A percentile compares a stretch with the other conserved stretches of the same genome.
phyloP scores from a whole-genome alignment of 345 rosid species.

The Nasturtium officinale region DNA sequence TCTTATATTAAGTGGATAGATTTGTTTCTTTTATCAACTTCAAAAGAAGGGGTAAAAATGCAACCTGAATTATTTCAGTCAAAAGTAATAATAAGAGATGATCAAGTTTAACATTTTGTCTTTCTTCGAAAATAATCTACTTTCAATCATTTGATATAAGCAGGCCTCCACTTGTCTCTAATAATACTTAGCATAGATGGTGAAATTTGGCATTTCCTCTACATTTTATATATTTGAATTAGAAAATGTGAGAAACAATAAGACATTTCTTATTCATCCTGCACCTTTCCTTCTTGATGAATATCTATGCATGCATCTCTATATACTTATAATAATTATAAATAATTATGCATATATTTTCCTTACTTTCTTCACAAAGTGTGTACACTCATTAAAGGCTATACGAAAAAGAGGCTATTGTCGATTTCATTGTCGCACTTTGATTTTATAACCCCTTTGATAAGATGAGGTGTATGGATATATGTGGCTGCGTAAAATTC shows the following conservation, averaged over 20 bases:
- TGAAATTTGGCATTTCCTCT: slow-evolving; percentile 5
- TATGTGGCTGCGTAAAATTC: slow-evolving; percentile 37
- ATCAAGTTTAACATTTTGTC: slow-evolving; percentile 39
- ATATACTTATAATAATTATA: slow-evolving; percentile 7
- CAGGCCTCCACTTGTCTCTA: slow-evolving; percentile 39
- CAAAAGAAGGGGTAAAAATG: slow-evolving; percentile 11
- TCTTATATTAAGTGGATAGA: slow-evolving; percentile 14
- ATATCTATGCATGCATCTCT: slow-evolving; percentile 1
- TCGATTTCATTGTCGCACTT: slow-evolving; percentile 42
- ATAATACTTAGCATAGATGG: slow-evolving; percentile 15
- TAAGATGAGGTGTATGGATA: slow-evolving; percentile 32
- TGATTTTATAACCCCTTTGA: slow-evolving; percentile 35
- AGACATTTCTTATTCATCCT: slow-evolving; percentile 13
- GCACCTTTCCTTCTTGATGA: background rate
- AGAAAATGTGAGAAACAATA: background rate
- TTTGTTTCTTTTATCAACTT: slow-evolving; percentile 24
- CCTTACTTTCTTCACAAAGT: slow-evolving; percentile 30
- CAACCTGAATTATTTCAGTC: slow-evolving; percentile 33
- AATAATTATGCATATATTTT: background rate
- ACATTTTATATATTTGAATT: background rate
- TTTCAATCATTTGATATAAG: slow-evolving; percentile 35
- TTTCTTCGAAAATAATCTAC: slow-evolving; percentile 32
- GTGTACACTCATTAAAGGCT: slow-evolving; percentile 42
- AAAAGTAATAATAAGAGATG: slow-evolving; percentile 31
- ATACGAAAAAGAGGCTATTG: slow-evolving; percentile 37